Percentiles rank a stretch among this genome's conserved stretches.
Conservation (phyloP, 2,329 filamentous ascomycete species). For the Fusarium austroafricanum region DNA sequence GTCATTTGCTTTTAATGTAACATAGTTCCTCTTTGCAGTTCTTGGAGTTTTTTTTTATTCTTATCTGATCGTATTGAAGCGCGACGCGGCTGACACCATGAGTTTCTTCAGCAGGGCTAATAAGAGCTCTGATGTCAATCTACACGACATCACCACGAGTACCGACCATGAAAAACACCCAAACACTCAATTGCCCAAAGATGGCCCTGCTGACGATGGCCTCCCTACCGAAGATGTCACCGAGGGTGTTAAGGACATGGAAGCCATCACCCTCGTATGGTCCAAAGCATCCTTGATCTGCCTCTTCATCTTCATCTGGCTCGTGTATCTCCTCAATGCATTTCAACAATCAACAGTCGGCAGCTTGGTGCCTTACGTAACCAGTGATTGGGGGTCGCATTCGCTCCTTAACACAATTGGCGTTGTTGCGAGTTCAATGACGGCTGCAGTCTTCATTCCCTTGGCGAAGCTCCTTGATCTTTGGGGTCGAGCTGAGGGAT, state of each 20-base stretch:
- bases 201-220: constrained; percentile 3
- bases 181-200: not conserved
- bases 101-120: constrained; percentile 3
- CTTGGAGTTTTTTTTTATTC: not conserved
- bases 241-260: constrained; percentile 35
- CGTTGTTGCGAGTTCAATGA: constrained; percentile 17
- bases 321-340: constrained; percentile 13
- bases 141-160: constrained; percentile 2
- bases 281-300: constrained; percentile 4
- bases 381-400: constrained; percentile 2
- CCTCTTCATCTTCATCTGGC: constrained; percentile 25
- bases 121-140: constrained; percentile 12
- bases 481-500: constrained; percentile 21
- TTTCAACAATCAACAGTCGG: constrained; percentile 54
- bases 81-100: not conserved
- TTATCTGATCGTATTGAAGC: not conserved
- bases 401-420: constrained; percentile 17
- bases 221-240: constrained; percentile 29
- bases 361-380: constrained; percentile 9
- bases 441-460: constrained; percentile 7
- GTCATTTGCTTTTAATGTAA: constrained; percentile 4
- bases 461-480: constrained; percentile 22
- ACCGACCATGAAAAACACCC: constrained; percentile 17
- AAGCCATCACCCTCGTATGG: constrained; percentile 22
- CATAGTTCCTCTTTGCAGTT: not conserved